A percentile compares a stretch with the other conserved stretches of the same genome.
These are phyloP conservation scores for Aspergillus sp. DNA, from an alignment of 2,329 filamentous ascomycete species.

Conservation along the genomic window DNA sequence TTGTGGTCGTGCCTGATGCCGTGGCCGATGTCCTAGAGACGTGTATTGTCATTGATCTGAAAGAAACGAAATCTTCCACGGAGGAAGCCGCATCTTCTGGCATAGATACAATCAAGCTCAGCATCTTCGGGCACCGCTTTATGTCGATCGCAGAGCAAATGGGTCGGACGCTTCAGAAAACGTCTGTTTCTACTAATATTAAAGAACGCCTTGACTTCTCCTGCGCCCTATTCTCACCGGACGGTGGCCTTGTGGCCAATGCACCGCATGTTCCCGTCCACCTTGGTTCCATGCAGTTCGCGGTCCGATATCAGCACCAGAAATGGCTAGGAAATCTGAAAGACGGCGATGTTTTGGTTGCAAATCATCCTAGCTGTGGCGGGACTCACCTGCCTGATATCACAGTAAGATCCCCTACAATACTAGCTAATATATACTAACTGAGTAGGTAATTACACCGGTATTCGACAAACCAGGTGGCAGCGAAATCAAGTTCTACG, in stretches of 20 bases:
- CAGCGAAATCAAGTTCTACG: conserved; percentile 76
- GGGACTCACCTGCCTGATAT: conserved; percentile 84
- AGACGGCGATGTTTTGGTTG: conserved; percentile 77
- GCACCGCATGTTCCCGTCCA: conserved; percentile 80
- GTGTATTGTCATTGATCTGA: conserved; percentile 84
- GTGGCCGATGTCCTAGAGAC: conserved; percentile 77
- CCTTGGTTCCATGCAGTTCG: conserved; percentile 82
- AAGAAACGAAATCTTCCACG: conserved; percentile 45
- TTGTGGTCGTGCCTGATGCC: conserved; percentile 79
- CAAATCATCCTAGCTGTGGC: conserved; percentile 81
- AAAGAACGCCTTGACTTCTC: conserved; percentile 86
- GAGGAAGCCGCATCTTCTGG: conserved; percentile 21
- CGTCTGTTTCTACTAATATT: conserved; percentile 64
- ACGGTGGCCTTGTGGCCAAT: conserved; percentile 67
- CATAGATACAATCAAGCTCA: conserved; percentile 54
- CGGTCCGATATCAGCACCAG: conserved; percentile 72
- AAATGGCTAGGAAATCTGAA: conserved; percentile 79
- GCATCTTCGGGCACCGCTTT: conserved; percentile 57
- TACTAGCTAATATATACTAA: background rate
- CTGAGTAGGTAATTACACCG: conserved; percentile 62
- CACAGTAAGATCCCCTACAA: conserved; percentile 53
- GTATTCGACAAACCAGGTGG: conserved; percentile 65
- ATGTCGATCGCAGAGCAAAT: conserved; percentile 62
- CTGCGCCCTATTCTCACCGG: conserved; percentile 75
- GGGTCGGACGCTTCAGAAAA: conserved; percentile 58